A percentile compares a stretch with the other conserved stretches of the same genome.
Evolutionary conservation across 331 rosid genomes (phyloP).

Genomic region (Malus hybrid): DNA sequence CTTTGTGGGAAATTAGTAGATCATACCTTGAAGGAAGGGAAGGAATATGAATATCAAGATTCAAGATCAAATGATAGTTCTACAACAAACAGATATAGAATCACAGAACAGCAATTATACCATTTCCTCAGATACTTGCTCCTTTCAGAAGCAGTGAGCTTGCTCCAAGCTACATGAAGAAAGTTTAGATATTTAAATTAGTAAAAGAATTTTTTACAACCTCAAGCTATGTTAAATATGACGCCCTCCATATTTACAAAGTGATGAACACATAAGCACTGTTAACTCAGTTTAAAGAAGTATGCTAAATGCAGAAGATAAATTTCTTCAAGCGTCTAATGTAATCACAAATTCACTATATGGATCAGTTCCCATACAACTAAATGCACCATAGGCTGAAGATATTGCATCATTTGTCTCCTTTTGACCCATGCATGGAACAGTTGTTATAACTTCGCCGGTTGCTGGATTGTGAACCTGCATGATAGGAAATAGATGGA

Average conservation of each 20-base stretch:
- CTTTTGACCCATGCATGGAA: conserved; percentile 78
- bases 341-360: conserved; percentile 3
- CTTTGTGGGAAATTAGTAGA: conserved; percentile 60
- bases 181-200: conserved; percentile 5
- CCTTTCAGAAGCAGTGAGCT: conserved; percentile 75
- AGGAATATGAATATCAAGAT: background rate
- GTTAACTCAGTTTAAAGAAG: background rate
- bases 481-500: conserved; percentile 14
- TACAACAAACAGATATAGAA: conserved; percentile 13
- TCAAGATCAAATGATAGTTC: background rate
- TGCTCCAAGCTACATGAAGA: conserved; percentile 81
- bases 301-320: background rate
- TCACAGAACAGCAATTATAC: conserved; percentile 33
- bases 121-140: conserved; percentile 77
- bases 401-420: conserved; percentile 93
- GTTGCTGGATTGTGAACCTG: conserved; percentile 91
- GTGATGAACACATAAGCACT: background rate
- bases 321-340: conserved; percentile 1
- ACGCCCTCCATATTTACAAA: background rate
- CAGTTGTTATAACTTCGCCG: conserved; percentile 75
- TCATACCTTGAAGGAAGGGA: conserved; percentile 57
- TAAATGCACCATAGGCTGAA: conserved; percentile 64
- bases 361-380: conserved; percentile 31
- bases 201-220: background rate
- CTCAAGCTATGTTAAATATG: background rate